Conservation (phyloP, 2,329 filamentous ascomycete species). For the Paraconiothyrium brasiliense region DNA sequence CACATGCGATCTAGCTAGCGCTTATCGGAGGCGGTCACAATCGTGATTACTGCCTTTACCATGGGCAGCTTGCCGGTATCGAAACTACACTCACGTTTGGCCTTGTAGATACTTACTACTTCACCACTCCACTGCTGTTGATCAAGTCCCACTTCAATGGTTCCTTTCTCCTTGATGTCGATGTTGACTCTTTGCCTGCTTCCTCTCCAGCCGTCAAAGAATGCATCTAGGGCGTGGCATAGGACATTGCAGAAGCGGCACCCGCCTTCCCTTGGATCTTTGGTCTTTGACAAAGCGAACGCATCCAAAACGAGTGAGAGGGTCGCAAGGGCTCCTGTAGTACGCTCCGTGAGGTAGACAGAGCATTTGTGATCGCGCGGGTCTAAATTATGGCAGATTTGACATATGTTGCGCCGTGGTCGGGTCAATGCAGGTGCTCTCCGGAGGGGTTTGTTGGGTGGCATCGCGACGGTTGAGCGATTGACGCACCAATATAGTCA, state of each 20-base stretch:
- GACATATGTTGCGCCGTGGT: slow-evolving; percentile 37
- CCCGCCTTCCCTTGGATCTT: slow-evolving; percentile 25
- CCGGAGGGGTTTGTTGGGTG: slow-evolving; percentile 35
- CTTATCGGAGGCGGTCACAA: neutral
- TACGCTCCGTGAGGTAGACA: slow-evolving; percentile 29
- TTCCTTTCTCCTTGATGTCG: slow-evolving; percentile 38
- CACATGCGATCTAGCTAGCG: neutral
- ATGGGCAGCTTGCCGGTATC: neutral
- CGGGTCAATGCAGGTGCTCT: slow-evolving; percentile 20
- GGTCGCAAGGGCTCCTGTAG: slow-evolving; percentile 27
- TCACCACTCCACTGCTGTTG: slow-evolving; percentile 33
- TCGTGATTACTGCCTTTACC: neutral
- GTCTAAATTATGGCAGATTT: slow-evolving; percentile 41
- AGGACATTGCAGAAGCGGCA: slow-evolving; percentile 44
- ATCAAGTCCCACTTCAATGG: slow-evolving; percentile 38
- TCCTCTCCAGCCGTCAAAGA: slow-evolving; percentile 39
- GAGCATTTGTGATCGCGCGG: slow-evolving; percentile 38
- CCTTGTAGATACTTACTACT: slow-evolving; percentile 39
- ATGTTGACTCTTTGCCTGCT: slow-evolving; percentile 31
- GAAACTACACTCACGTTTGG: slow-evolving; percentile 32
- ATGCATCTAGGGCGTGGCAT: slow-evolving; percentile 38
- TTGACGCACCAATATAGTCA: neutral
- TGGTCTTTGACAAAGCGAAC: slow-evolving; percentile 30
- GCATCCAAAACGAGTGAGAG: slow-evolving; percentile 40
- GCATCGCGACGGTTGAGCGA: slow-evolving; percentile 26